A percentile compares a stretch with the other conserved stretches of the same genome.
Evolutionary conservation across 331 rosid genomes (phyloP).

Genomic region (Prunus yedoensis): DNA sequence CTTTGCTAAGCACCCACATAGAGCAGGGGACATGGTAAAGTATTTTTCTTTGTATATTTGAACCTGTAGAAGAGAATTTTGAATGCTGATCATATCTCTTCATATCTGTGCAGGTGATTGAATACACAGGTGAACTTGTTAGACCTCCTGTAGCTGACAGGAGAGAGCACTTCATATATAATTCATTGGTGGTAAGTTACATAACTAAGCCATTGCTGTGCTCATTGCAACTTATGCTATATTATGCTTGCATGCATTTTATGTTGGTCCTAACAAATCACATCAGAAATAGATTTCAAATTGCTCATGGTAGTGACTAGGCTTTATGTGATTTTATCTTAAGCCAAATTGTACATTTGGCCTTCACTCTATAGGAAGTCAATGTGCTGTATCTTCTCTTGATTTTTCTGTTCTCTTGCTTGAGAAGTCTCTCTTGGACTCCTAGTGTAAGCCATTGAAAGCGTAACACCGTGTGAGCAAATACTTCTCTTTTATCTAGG

Average conservation of each 20-base stretch:
- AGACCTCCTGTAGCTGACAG: constrained; percentile 96
- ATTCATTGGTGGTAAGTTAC: constrained; percentile 89
- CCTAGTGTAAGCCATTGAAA: not conserved
- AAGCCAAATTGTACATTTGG: not conserved
- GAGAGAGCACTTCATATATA: constrained; percentile 94
- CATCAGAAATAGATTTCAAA: not conserved
- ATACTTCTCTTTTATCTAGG: not conserved
- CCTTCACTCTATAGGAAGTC: not conserved
- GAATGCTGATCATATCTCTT: constrained; percentile 18
- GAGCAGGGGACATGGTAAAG: constrained; percentile 98
- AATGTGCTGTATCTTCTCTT: not conserved
- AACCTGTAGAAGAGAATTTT: constrained; percentile 19
- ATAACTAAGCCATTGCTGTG: constrained; percentile 13
- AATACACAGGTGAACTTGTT: constrained; percentile 93
- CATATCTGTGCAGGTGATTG: constrained; percentile 70
- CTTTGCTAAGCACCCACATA: constrained; percentile 90
- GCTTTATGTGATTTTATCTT: not conserved
- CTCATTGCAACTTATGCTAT: constrained; percentile 12
- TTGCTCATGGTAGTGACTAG: not conserved
- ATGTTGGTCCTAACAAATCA: not conserved
- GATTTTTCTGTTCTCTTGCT: not conserved
- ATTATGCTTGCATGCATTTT: constrained; percentile 5
- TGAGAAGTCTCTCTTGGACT: not conserved
- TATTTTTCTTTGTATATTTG: constrained; percentile 12
- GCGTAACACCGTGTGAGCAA: not conserved